These are phyloP conservation scores for Setomelanomma holmii DNA, from an alignment of 2,329 filamentous ascomycete species.

Conservation along the genomic window DNA sequence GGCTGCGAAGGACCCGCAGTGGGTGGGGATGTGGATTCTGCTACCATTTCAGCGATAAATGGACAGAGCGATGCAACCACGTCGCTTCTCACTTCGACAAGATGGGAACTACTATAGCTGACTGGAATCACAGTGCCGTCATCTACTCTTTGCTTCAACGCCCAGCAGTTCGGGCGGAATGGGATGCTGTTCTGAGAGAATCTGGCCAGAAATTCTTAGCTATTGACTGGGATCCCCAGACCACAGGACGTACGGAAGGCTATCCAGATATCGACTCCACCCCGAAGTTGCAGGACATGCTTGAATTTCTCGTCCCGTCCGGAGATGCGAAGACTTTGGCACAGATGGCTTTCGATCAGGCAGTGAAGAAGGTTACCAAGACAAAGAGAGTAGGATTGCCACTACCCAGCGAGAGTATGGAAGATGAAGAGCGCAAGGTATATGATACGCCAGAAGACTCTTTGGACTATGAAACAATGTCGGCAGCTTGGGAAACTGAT, in stretches of 20 bases:
- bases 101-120: slow-evolving; percentile 60
- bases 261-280: slow-evolving; percentile 30
- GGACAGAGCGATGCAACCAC: slow-evolving; percentile 70
- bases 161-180: slow-evolving; percentile 64
- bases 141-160: slow-evolving; percentile 71
- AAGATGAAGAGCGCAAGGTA: too few species aligned
- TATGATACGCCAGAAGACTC: too few species aligned
- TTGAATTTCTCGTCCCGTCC: slow-evolving; percentile 42
- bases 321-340: too few species aligned
- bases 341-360: too few species aligned
- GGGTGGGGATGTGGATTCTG: slow-evolving; percentile 74
- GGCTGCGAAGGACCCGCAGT: slow-evolving; percentile 50
- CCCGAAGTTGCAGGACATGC: slow-evolving; percentile 36
- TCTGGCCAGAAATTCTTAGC: slow-evolving; percentile 6
- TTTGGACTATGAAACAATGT: too few species aligned
- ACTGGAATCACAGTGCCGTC: slow-evolving; percentile 71
- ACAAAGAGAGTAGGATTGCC: too few species aligned
- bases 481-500: too few species aligned
- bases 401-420: too few species aligned
- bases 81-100: slow-evolving; percentile 69
- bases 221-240: slow-evolving; percentile 32
- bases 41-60: slow-evolving; percentile 65
- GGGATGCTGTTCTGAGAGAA: slow-evolving; percentile 49
- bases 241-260: slow-evolving; percentile 39
- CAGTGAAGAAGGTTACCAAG: too few species aligned